Base-by-base conservation (phyloP, 768 basidiomycete genomes). In the Agaricus subrufescens region DNA sequence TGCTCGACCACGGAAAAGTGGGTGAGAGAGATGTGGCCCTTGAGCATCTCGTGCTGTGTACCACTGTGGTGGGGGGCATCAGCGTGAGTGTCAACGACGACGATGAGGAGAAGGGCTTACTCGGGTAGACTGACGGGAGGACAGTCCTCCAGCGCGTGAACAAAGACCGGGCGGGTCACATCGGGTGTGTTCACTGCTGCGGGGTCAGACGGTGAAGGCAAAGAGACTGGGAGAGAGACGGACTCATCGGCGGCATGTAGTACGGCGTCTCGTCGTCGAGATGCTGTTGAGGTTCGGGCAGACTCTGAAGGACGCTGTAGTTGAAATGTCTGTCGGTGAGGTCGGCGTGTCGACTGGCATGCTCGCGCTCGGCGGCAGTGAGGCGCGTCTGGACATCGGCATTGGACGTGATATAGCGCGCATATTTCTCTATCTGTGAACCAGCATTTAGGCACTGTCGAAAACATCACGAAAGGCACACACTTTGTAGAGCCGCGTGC, bases 401-500 rank as follows among this genome's bases (percentile, higher is more conserved):
- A 27, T 84, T 86, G 7, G 79, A 75, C 25, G 81, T 82, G 46
- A 98, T 89, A 60, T 84, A 85, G 15, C 91, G 84, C 30, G 94
- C 88, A 65, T 84, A 94, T 66, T 85, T 87, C 70, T 97, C 95
- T 46, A 96, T 89, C 94, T 96, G 52, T 8, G 46, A 4, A 15
- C n/a, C n/a, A 15, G 25, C 30, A 14, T 9, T 4, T 12, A 46
- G 26, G 26, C 0, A n/a, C 15, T 8, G 23, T 14, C 26, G 4
- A 15, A 1, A 40, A 8, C 4, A 34, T 34, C 34, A 19, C 42
- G 42, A 15, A 19, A 39, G 26, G 31, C 37, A 63, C 74, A 44
- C 59, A 89, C 94, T 82, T 98, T 98, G 76, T 80, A 85, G 50
- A 96, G 69, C 57, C 94, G 77, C 29, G 89, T 91, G 25, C 95